phyloP scores from a whole-genome alignment of 805 yeast genomes.

The Deakozyma indianensis region DNA sequence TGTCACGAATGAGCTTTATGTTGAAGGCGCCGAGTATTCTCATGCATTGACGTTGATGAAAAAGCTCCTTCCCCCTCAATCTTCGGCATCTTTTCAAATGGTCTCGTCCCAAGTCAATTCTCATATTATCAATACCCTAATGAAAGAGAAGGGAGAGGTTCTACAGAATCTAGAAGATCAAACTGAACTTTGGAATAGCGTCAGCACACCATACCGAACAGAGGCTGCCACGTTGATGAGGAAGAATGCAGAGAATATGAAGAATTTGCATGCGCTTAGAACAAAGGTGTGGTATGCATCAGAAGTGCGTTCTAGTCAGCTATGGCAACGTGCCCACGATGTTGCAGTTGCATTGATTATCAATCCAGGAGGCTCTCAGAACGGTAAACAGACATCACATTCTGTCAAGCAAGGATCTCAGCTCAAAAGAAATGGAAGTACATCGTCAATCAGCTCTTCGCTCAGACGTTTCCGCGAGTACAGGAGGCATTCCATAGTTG shows the following conservation, averaged over 20 bases:
- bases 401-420: background rate
- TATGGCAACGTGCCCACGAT: slow-evolving; percentile 14
- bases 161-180: background rate
- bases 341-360: slow-evolving; percentile 11
- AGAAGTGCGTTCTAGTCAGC: slow-evolving; percentile 11
- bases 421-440: slow-evolving; percentile 1
- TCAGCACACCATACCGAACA: background rate
- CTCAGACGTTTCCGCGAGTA: slow-evolving; percentile 4
- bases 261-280: slow-evolving; percentile 8
- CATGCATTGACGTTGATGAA: background rate
- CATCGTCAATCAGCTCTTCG: slow-evolving; percentile 10
- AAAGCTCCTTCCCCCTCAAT: background rate
- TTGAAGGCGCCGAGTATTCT: background rate
- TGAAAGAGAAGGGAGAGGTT: background rate
- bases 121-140: background rate
- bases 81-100: background rate
- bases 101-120: background rate
- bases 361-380: slow-evolving; percentile 4
- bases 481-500: slow-evolving; percentile 9
- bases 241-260: background rate
- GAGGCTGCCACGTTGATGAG: background rate
- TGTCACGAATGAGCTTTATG: background rate
- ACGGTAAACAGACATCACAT: background rate
- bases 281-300: slow-evolving; percentile 15
- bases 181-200: background rate